These are phyloP conservation scores for Geoglossum glabrum DNA, from an alignment of 495 filamentous ascomycete genomes.

Conservation along the genomic window DNA sequence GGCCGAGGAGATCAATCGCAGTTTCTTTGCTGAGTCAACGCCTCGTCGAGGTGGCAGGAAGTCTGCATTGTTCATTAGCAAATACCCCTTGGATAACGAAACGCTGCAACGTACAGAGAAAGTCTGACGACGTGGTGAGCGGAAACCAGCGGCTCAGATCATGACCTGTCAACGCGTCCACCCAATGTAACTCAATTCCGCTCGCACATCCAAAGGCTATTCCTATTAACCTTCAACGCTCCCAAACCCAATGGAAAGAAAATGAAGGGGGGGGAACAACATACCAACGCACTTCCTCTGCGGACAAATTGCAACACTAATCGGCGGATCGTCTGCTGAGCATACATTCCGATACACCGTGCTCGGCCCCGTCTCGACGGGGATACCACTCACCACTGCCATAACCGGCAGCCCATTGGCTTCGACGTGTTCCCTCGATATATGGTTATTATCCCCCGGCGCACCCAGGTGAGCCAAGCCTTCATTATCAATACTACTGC, in stretches of 20 bases:
- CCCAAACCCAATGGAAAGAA: not conserved
- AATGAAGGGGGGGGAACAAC: not conserved
- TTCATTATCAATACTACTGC: no score
- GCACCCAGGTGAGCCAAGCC: no score
- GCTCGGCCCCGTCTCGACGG: conserved; percentile 12
- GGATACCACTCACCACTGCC: not conserved
- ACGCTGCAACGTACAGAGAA: conserved; percentile 19
- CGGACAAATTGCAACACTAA: conserved; percentile 48
- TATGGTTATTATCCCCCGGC: no score
- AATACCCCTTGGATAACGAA: not conserved
- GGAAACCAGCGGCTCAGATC: conserved; percentile 44
- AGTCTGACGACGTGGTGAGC: conserved; percentile 43
- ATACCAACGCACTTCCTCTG: conserved; percentile 38
- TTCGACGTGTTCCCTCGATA: not conserved
- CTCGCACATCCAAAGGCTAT: conserved; percentile 44
- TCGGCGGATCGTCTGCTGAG: conserved; percentile 42
- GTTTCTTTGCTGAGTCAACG: conserved; percentile 31
- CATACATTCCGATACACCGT: conserved; percentile 40
- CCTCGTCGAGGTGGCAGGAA: conserved; percentile 40
- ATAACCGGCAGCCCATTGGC: not conserved
- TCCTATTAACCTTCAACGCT: not conserved
- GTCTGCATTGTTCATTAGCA: conserved; percentile 9
- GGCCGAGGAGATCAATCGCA: conserved; percentile 50
- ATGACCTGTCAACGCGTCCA: conserved; percentile 39
- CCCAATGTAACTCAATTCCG: conserved; percentile 55